Conservation (phyloP, 257 asterid genomes). For the Capsicum pubescens region DNA sequence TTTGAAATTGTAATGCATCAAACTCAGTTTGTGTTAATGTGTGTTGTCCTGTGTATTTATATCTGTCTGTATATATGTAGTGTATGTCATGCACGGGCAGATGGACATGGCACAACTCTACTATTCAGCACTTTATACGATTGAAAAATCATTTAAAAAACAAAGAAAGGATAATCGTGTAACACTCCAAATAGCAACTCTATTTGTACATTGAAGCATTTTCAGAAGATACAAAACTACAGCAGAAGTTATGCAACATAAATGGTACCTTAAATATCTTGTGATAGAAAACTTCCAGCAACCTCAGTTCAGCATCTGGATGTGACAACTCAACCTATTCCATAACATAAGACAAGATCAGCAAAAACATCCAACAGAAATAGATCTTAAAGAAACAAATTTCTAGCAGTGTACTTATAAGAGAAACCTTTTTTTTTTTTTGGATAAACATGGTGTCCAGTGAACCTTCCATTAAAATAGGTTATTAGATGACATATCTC, state of each 20-base stretch:
- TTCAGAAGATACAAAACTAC: slow-evolving; percentile 7
- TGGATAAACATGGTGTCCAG: background rate
- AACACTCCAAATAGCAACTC: slow-evolving; percentile 10
- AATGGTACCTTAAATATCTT: slow-evolving; percentile 63
- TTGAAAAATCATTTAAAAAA: slow-evolving; percentile 2
- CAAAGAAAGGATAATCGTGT: slow-evolving; percentile 15
- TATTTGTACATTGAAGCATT: background rate
- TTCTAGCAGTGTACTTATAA: slow-evolving; percentile 3
- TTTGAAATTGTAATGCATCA: background rate
- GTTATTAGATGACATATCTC: background rate
- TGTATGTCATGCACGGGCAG: background rate
- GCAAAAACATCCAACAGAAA: slow-evolving; percentile 10
- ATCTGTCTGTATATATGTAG: background rate
- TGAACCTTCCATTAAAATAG: slow-evolving; percentile 20
- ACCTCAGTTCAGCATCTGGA: slow-evolving; percentile 64
- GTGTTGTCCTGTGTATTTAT: background rate
- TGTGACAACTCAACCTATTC: slow-evolving; percentile 63
- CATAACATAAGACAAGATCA: slow-evolving; percentile 18
- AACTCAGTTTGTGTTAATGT: background rate
- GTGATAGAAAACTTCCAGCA: slow-evolving; percentile 68
- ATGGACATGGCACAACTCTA: slow-evolving; percentile 17
- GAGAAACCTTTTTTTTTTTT: background rate
- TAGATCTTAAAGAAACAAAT: background rate
- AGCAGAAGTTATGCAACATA: slow-evolving; percentile 28
- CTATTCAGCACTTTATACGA: background rate